Conservation (phyloP, 768 basidiomycete genomes). For the Neoboletus subvelutipes region DNA sequence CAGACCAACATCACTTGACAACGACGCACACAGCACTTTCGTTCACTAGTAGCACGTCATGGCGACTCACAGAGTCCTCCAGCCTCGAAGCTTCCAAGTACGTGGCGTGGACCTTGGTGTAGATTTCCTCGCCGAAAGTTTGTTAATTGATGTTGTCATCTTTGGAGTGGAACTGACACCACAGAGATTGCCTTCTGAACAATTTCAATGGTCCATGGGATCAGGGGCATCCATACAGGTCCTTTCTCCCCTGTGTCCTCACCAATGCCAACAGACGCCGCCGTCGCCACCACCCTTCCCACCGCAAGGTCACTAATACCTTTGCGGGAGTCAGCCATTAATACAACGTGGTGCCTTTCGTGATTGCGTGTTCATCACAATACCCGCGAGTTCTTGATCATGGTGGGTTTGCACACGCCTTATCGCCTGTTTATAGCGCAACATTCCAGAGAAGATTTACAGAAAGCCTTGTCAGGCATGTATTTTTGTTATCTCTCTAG, state of each 20-base stretch:
- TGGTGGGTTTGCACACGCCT: neutral
- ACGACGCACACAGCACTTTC: neutral
- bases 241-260: neutral
- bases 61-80: neutral
- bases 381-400: neutral
- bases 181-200: neutral
- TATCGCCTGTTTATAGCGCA: constrained; percentile 4
- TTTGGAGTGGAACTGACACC: neutral
- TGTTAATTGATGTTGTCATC: neutral
- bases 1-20: neutral
- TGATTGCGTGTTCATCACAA: neutral
- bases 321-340: neutral
- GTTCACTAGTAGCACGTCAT: neutral
- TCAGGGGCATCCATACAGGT: neutral
- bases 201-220: neutral
- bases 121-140: neutral
- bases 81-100: neutral
- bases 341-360: neutral
- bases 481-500: constrained; percentile 22
- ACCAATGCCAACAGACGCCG: neutral
- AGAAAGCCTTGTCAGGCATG: neutral
- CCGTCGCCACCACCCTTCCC: neutral
- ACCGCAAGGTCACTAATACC: neutral
- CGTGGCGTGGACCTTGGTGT: neutral
- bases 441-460: neutral